A percentile compares a stretch with the other conserved stretches of the same genome.
Conservation (phyloP, 2,329 filamentous ascomycete genomes). For the Colletotrichum camelliae region DNA sequence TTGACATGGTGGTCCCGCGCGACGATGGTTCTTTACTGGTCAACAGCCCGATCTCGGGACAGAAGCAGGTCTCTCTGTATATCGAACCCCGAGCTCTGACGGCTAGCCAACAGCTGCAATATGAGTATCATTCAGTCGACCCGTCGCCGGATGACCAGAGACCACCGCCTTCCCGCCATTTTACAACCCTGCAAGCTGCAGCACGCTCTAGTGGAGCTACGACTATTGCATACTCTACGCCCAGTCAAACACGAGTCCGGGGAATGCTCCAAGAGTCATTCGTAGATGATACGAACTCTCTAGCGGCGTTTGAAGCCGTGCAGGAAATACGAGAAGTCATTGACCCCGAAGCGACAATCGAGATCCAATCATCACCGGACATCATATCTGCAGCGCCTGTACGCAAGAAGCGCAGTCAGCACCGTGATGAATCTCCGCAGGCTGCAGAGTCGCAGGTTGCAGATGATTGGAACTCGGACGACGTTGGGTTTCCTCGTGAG, state of each 20-base stretch:
- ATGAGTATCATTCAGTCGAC: conserved; percentile 38
- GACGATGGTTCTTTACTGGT: conserved; percentile 7
- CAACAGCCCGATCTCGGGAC: conserved; percentile 5
- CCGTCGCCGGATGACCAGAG: conserved; percentile 23
- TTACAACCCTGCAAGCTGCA: neutral
- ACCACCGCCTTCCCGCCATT: conserved; percentile 6
- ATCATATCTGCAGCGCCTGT: conserved; percentile 20
- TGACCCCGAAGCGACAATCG: neutral
- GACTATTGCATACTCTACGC: conserved; percentile 41
- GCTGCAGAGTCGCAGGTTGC: neutral
- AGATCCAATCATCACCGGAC: conserved; percentile 24
- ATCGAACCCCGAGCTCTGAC: conserved; percentile 39
- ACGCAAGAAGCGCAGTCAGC: conserved; percentile 7
- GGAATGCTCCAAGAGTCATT: neutral
- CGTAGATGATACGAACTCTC: neutral
- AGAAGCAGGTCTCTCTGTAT: conserved; percentile 30
- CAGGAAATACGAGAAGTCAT: neutral
- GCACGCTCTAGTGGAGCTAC: conserved; percentile 32
- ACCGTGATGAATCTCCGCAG: neutral
- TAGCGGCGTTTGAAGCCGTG: neutral
- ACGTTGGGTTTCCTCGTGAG: neutral
- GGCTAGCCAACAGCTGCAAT: conserved; percentile 42
- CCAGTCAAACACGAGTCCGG: conserved; percentile 28
- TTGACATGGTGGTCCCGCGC: conserved; percentile 25
- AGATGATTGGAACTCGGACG: conserved; percentile 22